Base-by-base conservation (phyloP, 306 rosid genomes). In the Begonia masoniana region DNA sequence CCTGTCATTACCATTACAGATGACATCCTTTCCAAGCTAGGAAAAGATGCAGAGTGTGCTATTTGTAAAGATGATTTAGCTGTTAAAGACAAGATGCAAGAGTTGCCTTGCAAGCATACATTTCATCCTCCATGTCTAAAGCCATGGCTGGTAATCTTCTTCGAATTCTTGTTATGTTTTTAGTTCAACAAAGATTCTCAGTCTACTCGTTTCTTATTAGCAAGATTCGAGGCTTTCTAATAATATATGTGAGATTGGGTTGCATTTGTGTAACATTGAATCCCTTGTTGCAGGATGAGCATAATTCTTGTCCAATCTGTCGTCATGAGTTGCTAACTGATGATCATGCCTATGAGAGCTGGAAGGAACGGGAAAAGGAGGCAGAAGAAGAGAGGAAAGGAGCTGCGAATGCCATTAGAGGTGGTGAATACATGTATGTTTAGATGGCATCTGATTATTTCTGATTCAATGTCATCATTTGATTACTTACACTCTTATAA, bases 351-450 rank as follows among this genome's bases (percentile, higher is more conserved):
- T 91, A 91, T 15, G 99, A 91, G 75, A 91, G 86, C 82, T 77
- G 96, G 99, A 91, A 86, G 78, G 96, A 86, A 68, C 79, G 49
- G 43, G 94, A 91, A 71, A 91, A 62, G 75, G 99, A 91, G 71
- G 99, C 96, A 0, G 99, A 81, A 61, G 96, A 83, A 71, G 99
- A 81, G 70, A 75, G 96, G 69, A 86, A 79, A 71, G 93, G 99
- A 24, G 99, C 93, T 15, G 96, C 78, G 59, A 91, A 91, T 62
- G 99, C 99, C 2, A 12, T 91, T 66, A 76, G 94, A 50, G 96
- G 96, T 16, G 99, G 99, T 58, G 94, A 91, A 81, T 86, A 69
- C 66, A 91, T 91, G 96, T 86, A 91, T 70, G 88, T 86, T 72
- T 91, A 76, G 66, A 62, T 16, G 19, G 17, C 3, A 60, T 62